Conservation (phyloP, 2,329 filamentous ascomycete species). For the Salinomyces thailandicus region DNA sequence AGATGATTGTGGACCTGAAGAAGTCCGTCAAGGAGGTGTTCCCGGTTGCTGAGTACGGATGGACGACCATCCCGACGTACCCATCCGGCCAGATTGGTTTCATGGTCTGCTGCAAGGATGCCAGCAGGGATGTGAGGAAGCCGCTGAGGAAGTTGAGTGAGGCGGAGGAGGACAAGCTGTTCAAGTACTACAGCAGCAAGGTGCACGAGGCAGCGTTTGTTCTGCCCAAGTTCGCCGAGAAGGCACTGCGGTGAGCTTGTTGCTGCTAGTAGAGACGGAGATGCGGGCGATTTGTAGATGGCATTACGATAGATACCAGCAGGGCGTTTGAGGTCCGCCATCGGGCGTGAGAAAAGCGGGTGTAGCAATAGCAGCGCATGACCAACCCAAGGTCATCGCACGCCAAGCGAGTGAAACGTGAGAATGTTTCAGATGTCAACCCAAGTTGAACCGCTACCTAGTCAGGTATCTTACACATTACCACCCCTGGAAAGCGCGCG, state of each 20-base stretch:
- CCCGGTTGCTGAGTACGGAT: conserved; percentile 94
- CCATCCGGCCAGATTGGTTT: conserved; percentile 98
- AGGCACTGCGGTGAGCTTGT: conserved; percentile 44
- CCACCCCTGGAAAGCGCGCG: too few relatives aligned
- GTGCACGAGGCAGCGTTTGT: conserved; percentile 93
- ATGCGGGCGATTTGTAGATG: conserved; percentile 1
- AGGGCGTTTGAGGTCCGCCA: conserved; percentile 3
- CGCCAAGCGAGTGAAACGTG: too few relatives aligned
- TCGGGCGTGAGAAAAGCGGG: too few relatives aligned
- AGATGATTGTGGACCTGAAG: conserved; percentile 88
- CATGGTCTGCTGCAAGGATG: conserved; percentile 99
- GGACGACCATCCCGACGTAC: conserved; percentile 98
- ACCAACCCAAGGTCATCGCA: too few relatives aligned
- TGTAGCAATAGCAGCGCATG: too few relatives aligned
- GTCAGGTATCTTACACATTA: too few relatives aligned
- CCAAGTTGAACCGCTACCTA: too few relatives aligned
- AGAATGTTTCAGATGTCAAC: too few relatives aligned
- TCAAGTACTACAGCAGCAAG: conserved; percentile 94
- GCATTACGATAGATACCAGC: conserved; percentile 5
- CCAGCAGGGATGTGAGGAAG: conserved; percentile 68
- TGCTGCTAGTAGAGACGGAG: background rate
- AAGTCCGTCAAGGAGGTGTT: conserved; percentile 96
- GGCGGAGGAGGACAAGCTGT: conserved; percentile 86
- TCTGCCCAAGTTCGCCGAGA: conserved; percentile 84
- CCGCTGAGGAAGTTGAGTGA: conserved; percentile 69